A percentile compares a stretch with the other conserved stretches of the same genome.
Evolutionary conservation across 176 grass and related monocot species (phyloP).

Genomic region (Eragrostis curvula): DNA sequence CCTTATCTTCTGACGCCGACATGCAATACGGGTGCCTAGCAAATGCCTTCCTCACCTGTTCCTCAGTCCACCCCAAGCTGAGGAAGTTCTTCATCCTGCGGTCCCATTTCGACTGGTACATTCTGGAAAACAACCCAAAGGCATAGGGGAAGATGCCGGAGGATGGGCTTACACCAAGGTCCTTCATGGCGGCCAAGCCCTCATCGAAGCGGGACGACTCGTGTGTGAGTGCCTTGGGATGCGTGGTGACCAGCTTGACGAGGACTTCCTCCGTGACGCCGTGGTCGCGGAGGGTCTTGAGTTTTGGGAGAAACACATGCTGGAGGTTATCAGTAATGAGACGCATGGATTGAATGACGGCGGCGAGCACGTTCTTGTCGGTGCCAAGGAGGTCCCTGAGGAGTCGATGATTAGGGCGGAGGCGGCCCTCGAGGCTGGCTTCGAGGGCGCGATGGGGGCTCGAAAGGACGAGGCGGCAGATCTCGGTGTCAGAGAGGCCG

Average conservation of each 20-base stretch:
- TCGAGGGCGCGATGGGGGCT: conserved; percentile 28
- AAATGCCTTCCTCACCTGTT: conserved; percentile 54
- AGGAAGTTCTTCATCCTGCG: conserved; percentile 47
- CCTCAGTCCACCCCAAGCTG: conserved; percentile 65
- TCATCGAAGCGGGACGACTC: conserved; percentile 18
- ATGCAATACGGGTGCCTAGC: conserved; percentile 55
- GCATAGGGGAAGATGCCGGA: conserved; percentile 47
- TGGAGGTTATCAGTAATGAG: conserved; percentile 42
- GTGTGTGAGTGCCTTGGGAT: conserved; percentile 33
- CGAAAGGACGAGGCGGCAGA: conserved; percentile 30
- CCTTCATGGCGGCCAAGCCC: conserved; percentile 35
- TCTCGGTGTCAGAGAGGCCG: conserved; percentile 21
- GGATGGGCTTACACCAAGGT: conserved; percentile 38
- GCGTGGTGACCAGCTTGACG: conserved; percentile 28
- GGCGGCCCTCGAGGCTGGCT: conserved; percentile 25
- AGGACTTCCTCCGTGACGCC: conserved; percentile 39
- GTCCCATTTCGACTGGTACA: conserved; percentile 32
- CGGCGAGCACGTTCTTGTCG: conserved; percentile 25
- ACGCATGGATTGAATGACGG: conserved; percentile 14
- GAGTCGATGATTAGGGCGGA: conserved; percentile 50
- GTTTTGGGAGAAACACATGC: conserved; percentile 39
- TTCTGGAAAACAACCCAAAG: conserved; percentile 32
- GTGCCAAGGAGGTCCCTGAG: conserved; percentile 44
- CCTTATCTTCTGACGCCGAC: conserved; percentile 54
- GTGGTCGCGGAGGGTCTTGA: conserved; percentile 45